Percentiles rank a stretch among this genome's conserved stretches.
These are phyloP conservation scores for Phytophthora sp. DNA, from an alignment of 352 stramenopile species.

Conservation along the genomic window DNA sequence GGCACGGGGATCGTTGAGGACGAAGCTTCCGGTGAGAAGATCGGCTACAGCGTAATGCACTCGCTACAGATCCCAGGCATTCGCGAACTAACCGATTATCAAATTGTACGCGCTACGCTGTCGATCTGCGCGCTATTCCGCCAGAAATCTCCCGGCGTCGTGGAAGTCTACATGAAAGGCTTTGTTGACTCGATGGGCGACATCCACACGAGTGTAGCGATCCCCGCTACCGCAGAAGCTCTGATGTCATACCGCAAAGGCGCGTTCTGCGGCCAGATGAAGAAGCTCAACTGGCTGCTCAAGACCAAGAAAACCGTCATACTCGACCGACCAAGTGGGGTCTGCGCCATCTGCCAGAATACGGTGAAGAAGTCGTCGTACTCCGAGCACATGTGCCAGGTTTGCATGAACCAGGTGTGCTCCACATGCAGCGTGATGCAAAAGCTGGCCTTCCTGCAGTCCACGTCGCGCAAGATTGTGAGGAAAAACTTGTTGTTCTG, in stretches of 20 bases:
- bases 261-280: slow-evolving; percentile 48
- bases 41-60: slow-evolving; percentile 63
- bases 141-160: slow-evolving; percentile 23
- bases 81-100: slow-evolving; percentile 38
- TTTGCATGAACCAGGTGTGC: slow-evolving; percentile 44
- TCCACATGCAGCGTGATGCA: slow-evolving; percentile 24
- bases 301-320: slow-evolving; percentile 42
- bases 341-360: slow-evolving; percentile 27
- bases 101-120: slow-evolving; percentile 46
- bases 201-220: slow-evolving; percentile 36
- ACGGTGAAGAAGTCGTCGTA: slow-evolving; percentile 16
- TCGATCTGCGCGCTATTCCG: slow-evolving; percentile 42
- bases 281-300: slow-evolving; percentile 50
- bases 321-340: slow-evolving; percentile 18
- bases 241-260: slow-evolving; percentile 45
- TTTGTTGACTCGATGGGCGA: slow-evolving; percentile 45
- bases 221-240: slow-evolving; percentile 35
- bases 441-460: slow-evolving; percentile 34
- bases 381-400: slow-evolving; percentile 19
- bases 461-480: slow-evolving; percentile 23
- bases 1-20: slow-evolving; percentile 44
- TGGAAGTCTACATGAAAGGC: slow-evolving; percentile 49
- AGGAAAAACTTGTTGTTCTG: slow-evolving; percentile 33
- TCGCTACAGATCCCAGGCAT: slow-evolving; percentile 47
- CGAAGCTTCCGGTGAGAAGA: slow-evolving; percentile 32